Base-by-base conservation (phyloP, 139 green algal species). In the Desmodesmus armatus region DNA sequence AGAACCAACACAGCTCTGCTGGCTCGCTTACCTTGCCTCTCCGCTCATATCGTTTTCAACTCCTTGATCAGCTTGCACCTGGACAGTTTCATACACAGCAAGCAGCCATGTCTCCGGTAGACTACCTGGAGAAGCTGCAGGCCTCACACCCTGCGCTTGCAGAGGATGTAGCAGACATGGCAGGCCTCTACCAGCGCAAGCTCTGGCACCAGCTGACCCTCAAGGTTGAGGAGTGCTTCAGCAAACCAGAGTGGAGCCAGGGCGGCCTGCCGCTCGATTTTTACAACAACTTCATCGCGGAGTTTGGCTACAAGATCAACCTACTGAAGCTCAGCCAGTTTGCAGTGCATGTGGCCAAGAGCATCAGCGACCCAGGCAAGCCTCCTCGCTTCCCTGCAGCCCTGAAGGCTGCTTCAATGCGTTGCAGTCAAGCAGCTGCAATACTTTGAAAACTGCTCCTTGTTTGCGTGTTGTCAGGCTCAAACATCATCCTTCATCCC, bases 161-260 rank as follows among this genome's bases (percentile, higher is more conserved):
- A 25, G 81, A 90, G 23, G 84, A 92, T 23, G 78, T 96, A 11
- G 69, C 86, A 15, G 87, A 95, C 37, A 88, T 96, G 2, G 86
- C 82, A 5, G 92, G 89, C 27, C 89, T 98, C 21, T 98, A 99
- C 79, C 78, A 97, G 72, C 80, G 91, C 11, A 99, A 98, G 92
- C 90, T 99, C 47, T 99, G 98, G 98, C 97, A 99, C 87, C 94
- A 99, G 91, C 91, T 99, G 7, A 99, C 97, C 1, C 65, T 96
- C 1, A 94, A 95, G 62, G 82, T 99, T 17, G 96, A 99, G 70
- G 86, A 89, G 25, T 82, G 78, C 44, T 91, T 96, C 35, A 80
- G 49, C 13, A 81, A 91, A 25, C 79, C 89, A 19, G 85, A 84
- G 11, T 93, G 93, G 47, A 91, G 92, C 55, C 67, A 88, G 15